Base-by-base conservation (phyloP, 805 yeast species). In the Ogataea trehaloabstinens region DNA sequence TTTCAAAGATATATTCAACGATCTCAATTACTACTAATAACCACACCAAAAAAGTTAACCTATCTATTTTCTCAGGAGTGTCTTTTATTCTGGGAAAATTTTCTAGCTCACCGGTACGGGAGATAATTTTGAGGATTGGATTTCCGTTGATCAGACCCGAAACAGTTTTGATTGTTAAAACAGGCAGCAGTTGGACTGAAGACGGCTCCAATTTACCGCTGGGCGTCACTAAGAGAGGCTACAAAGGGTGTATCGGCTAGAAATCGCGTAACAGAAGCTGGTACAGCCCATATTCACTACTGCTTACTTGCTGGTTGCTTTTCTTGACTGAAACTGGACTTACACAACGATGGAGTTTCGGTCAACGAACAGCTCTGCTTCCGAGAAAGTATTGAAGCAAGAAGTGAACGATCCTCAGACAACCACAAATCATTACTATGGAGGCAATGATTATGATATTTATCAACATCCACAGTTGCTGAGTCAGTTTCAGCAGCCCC, bases 1-100 rank as follows among this genome's bases (percentile, higher is more conserved):
- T 53, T 76, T 76, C 56, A 74, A 71, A 36, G 78, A 69, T 10
- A 67, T 57, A 20, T 57, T 55, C 34, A 51, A 45, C 29, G 51
- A 50, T 19, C 13, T 37, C 21, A 27, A 15, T 5, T 33, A 37
- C 19, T 41, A 27, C 28, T n/a, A 22, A 22, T n/a, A 27, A 12
- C 7, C 15, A 19, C 30, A 7, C 13, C 25, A 12, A 8, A 22
- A 22, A 12, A 8, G 8, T 22, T 22, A 8, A 8, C 25, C 12
- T 8, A 12, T 22, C 11, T 12, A 8, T 12, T 22, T 12, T 22
- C 12, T 12, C 12, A 22, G 12, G 11, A 12, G 25, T 8, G 25
- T 22, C 25, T 21, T 27, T 31, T 24, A 21, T 24, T 24, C 12
- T 15, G 21, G 18, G 29, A 39, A 39, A 39, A 20, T 39, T 39